Conservation (phyloP, 2,329 filamentous ascomycete species). For the Apiospora phragmitis region DNA sequence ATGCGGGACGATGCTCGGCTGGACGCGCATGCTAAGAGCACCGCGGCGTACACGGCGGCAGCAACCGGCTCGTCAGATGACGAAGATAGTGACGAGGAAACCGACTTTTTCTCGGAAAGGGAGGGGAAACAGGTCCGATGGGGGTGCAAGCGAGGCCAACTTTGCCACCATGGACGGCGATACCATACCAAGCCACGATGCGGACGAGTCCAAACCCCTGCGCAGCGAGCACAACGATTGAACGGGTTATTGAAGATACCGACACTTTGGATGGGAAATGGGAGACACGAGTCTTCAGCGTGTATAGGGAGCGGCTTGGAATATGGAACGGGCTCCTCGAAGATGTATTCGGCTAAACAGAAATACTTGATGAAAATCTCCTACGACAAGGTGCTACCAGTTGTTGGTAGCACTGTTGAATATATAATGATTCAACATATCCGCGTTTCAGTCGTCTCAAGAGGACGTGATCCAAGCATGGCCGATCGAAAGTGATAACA, state of each 20-base stretch:
- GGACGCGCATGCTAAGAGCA: constrained; percentile 45
- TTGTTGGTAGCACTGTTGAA: not conserved
- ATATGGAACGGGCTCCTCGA: not conserved
- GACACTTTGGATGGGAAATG: not conserved
- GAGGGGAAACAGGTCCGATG: constrained; percentile 38
- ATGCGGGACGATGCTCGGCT: constrained; percentile 77
- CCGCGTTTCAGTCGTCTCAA: not conserved
- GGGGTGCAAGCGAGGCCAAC: constrained; percentile 36
- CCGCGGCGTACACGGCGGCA: constrained; percentile 27
- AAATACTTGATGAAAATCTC: not conserved
- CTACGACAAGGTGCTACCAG: not conserved
- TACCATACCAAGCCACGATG: constrained; percentile 29
- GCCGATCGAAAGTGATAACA: not conserved
- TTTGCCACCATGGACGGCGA: constrained; percentile 43
- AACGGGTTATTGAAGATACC: not conserved
- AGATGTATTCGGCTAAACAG: not conserved
- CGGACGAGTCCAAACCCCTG: constrained; percentile 22
- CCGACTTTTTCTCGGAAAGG: constrained; percentile 40
- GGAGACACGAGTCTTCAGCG: not conserved
- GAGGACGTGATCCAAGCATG: not conserved
- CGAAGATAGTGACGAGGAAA: constrained; percentile 45
- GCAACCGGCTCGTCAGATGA: constrained; percentile 31
- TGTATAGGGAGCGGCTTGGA: not conserved
- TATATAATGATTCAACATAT: not conserved
- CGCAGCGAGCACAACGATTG: constrained; percentile 18